Base-by-base conservation (phyloP, 768 basidiomycete genomes). In the Collybiopsis confluens region DNA sequence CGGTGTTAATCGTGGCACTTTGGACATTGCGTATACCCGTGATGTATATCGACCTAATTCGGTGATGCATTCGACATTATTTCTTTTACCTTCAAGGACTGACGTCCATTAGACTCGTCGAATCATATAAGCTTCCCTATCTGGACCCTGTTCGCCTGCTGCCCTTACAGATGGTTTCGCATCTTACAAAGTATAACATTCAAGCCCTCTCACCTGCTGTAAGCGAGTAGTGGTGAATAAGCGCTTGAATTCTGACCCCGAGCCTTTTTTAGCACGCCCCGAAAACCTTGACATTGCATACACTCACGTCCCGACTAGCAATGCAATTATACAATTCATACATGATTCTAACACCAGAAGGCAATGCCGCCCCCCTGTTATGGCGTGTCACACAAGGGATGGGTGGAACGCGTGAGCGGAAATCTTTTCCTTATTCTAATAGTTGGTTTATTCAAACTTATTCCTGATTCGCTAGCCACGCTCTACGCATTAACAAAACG, bases 1-100 rank as follows among this genome's bases (percentile, higher is more conserved):
- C 85, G 2, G 76, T 93, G 38, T 72, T 96, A 3, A 71, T 88
- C 16, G 65, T 93, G 3, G 88, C 80, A 2, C 88, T 86, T 58
- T 93, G 90, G 90, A 83, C 80, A 20, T 62, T 95, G 65, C 78
- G 93, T 18, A 65, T 93, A 35, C 92, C 93, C 0, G 72, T 89
- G 10, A 71, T 88, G 60, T 88, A 85, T 61, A 78, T n/a, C n/a
- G n/a, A n/a, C n/a, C n/a, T n/a, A n/a, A n/a, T n/a, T n/a, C n/a
- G n/a, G n/a, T n/a, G n/a, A n/a, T n/a, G n/a, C n/a, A n/a, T n/a
- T n/a, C n/a, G n/a, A n/a, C n/a, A n/a, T n/a, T n/a, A n/a, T n/a
- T n/a, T n/a, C n/a, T 30, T 33, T 36, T 46, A 43, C 41, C 37
- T 56, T 38, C 52, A 53, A 40, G 56, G 33, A 46, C 54, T 44